phyloP scores from a whole-genome alignment of 2,329 filamentous ascomycete species.

The Capronia americana region DNA sequence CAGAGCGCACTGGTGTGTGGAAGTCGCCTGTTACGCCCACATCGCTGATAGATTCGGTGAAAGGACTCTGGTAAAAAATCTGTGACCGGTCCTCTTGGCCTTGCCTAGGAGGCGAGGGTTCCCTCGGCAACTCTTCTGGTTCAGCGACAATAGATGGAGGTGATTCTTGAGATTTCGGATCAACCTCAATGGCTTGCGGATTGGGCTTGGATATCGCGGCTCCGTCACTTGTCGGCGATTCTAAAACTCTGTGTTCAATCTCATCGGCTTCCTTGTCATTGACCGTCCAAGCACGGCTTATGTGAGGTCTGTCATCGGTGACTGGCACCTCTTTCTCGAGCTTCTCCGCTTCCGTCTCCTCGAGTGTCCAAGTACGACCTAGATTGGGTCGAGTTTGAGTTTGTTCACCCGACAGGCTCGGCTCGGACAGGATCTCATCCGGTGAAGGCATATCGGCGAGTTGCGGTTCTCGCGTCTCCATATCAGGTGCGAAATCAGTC shows the following conservation, averaged over 20 bases:
- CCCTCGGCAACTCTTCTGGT: slow-evolving; percentile 10
- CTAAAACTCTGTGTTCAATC: slow-evolving; percentile 19
- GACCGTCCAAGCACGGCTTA: slow-evolving; percentile 32
- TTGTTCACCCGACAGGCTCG: not conserved
- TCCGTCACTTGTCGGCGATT: not conserved
- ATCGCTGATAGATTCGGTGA: slow-evolving; percentile 57
- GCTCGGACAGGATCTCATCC: slow-evolving; percentile 57
- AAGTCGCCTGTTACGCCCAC: slow-evolving; percentile 41
- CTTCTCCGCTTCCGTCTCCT: slow-evolving; percentile 29
- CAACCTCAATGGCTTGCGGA: slow-evolving; percentile 2
- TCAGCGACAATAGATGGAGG: not conserved
- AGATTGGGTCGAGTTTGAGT: slow-evolving; percentile 20
- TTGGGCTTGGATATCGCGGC: not conserved
- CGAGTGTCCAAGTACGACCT: slow-evolving; percentile 34
- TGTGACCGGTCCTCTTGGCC: slow-evolving; percentile 43
- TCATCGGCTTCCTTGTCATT: slow-evolving; percentile 32
- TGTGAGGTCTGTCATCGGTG: slow-evolving; percentile 28
- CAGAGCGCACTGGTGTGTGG: not conserved
- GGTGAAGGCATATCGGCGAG: slow-evolving; percentile 56
- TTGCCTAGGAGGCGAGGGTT: not conserved
- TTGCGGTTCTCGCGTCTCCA: slow-evolving; percentile 38
- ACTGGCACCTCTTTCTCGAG: slow-evolving; percentile 31
- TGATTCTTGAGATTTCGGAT: not conserved
- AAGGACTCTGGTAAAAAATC: slow-evolving; percentile 58
- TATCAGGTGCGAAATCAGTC: slow-evolving; percentile 41